Conservation (phyloP, 1,284 basidiomycete genomes). For the Inonotus obliquus region DNA sequence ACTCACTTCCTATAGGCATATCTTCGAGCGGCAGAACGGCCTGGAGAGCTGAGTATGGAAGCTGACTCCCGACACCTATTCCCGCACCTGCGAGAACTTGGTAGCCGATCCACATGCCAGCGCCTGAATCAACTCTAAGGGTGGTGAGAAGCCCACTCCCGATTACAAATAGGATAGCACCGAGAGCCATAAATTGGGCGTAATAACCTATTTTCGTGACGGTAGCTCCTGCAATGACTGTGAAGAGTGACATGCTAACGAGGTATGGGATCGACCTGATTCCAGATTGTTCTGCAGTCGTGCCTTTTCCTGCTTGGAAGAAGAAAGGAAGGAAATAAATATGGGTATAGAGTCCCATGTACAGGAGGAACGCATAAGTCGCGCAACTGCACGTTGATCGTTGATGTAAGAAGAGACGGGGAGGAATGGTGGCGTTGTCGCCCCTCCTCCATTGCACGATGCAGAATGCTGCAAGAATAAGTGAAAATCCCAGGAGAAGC, state of each 20-base stretch:
- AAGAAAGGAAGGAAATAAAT: conserved; percentile 34
- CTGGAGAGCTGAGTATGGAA: conserved; percentile 14
- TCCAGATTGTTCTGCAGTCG: conserved; percentile 45
- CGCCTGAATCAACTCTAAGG: conserved; percentile 28
- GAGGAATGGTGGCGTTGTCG: conserved; percentile 27
- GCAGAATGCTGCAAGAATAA: conserved; percentile 31
- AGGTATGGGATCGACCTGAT: conserved; percentile 63
- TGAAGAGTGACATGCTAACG: conserved; percentile 43
- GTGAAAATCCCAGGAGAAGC: conserved; percentile 34
- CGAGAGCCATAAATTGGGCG: conserved; percentile 32
- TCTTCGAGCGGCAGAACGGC: conserved; percentile 4
- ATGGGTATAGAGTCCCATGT: conserved; percentile 32
- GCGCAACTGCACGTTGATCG: conserved; percentile 30
- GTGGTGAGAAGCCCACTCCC: conserved; percentile 42
- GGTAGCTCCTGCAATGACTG: conserved; percentile 33
- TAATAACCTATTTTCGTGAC: conserved; percentile 33
- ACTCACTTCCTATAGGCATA: conserved; percentile 15
- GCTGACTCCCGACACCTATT: conserved; percentile 8
- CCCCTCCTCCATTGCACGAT: conserved; percentile 33
- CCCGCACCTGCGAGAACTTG: conserved; percentile 27
- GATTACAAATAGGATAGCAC: conserved; percentile 30
- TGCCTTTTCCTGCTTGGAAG: conserved; percentile 37
- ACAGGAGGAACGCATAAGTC: conserved; percentile 33
- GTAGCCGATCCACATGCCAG: conserved; percentile 35
- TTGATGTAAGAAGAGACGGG: conserved; percentile 22